These are phyloP conservation scores for Litsea cubeba DNA, from an alignment of 164 flowering plant species.

Conservation along the genomic window DNA sequence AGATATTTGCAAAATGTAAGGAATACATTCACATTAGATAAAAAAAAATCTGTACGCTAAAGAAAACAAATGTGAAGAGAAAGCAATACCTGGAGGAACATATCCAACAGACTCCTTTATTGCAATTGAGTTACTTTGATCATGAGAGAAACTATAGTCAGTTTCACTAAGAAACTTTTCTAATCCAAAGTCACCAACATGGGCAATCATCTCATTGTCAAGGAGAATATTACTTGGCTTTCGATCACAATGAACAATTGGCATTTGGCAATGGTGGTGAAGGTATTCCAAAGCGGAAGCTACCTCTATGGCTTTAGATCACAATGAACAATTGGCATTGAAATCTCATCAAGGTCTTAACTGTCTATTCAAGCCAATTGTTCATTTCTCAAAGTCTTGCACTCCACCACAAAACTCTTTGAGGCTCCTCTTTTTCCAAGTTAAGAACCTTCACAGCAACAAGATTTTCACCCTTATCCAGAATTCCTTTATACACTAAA, in stretches of 20 bases:
- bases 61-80: no score
- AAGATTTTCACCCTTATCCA: conserved; percentile 1
- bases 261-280: neutral
- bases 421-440: conserved; percentile 22
- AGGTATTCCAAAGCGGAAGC: conserved; percentile 4
- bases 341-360: no score
- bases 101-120: no score
- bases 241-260: conserved; percentile 4
- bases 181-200: conserved; percentile 5
- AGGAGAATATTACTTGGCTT: conserved; percentile 7
- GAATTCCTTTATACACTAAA: conserved; percentile 27
- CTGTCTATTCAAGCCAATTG: no score
- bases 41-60: neutral
- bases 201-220: neutral
- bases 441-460: conserved; percentile 37
- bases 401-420: conserved; percentile 24
- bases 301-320: conserved; percentile 8
- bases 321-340: neutral
- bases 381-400: conserved; percentile 22
- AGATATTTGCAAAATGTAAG: no score
- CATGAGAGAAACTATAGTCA: neutral
- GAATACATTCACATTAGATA: no score
- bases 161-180: conserved; percentile 4
- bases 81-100: no score
- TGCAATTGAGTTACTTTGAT: no score